phyloP scores from a whole-genome alignment of 2,329 filamentous ascomycete species.

The Fusarium ambrosium region DNA sequence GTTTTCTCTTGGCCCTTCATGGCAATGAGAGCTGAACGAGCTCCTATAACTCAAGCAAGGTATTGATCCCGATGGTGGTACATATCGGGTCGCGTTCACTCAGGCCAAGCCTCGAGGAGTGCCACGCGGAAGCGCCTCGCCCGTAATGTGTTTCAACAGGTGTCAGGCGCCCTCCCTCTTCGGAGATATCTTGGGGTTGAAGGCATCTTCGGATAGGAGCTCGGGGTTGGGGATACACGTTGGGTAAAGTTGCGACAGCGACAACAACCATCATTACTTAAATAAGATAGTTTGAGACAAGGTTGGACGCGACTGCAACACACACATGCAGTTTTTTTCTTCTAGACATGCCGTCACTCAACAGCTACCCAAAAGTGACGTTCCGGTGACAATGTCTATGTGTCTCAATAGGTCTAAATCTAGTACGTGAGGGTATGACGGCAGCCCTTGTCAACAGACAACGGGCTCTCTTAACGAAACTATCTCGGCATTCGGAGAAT shows the following conservation, averaged over 20 bases:
- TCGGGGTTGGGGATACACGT: constrained; percentile 67
- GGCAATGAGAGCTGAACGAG: neutral
- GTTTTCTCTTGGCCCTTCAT: neutral
- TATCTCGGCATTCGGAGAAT: neutral
- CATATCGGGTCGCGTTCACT: constrained; percentile 77
- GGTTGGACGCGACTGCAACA: neutral
- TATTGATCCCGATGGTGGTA: neutral
- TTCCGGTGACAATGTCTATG: neutral
- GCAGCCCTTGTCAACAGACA: neutral
- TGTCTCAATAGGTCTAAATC: neutral
- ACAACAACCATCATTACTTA: constrained; percentile 14
- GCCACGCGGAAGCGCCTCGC: constrained; percentile 49
- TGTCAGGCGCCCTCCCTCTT: constrained; percentile 79
- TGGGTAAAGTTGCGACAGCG: neutral
- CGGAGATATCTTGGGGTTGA: constrained; percentile 79
- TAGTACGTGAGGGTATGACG: neutral
- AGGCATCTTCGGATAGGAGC: constrained; percentile 77
- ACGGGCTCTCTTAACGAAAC: neutral
- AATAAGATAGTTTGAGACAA: neutral
- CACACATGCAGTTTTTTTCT: neutral
- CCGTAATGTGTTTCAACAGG: constrained; percentile 51
- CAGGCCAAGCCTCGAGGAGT: constrained; percentile 50
- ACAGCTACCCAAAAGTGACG: neutral
- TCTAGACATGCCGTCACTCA: no score
- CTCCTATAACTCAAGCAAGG: neutral